Percentiles rank a stretch among this genome's conserved stretches.
phyloP scores from a whole-genome alignment of 352 stramenopile genomes.

The Hyaloperonospora brassicae region DNA sequence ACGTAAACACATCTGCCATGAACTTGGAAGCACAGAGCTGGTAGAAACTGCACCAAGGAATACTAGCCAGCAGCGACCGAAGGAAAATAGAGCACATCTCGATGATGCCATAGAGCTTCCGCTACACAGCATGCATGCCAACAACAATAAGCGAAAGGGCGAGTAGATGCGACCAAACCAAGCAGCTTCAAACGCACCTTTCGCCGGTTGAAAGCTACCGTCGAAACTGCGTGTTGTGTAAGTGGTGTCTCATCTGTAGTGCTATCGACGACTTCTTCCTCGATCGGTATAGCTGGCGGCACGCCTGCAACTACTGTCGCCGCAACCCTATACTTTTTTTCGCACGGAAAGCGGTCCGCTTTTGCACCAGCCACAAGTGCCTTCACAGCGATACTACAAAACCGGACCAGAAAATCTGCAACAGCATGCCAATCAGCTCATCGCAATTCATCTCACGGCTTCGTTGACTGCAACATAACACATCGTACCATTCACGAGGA shows the following conservation, averaged over 20 bases:
- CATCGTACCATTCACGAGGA: constrained; percentile 67
- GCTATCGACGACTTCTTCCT: constrained; percentile 7
- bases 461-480: too few relatives aligned
- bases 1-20: constrained; percentile 65
- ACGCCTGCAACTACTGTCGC: constrained; percentile 4
- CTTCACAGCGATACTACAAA: constrained; percentile 55
- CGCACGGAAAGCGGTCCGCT: constrained; percentile 27
- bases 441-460: too few relatives aligned
- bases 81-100: constrained; percentile 67
- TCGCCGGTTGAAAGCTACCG: constrained; percentile 51
- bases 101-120: constrained; percentile 71
- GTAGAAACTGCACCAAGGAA: constrained; percentile 78
- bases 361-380: constrained; percentile 44
- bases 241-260: constrained; percentile 7
- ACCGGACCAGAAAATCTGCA: constrained; percentile 63
- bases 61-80: constrained; percentile 41
- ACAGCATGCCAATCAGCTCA: not conserved
- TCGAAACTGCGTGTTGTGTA: constrained; percentile 25
- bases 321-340: constrained; percentile 13
- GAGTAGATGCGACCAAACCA: too few relatives aligned
- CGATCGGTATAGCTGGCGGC: constrained; percentile 1
- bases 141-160: not conserved
- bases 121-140: constrained; percentile 16
- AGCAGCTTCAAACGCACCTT: constrained; percentile 34
- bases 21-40: constrained; percentile 64